Conservation (phyloP, 164 flowering plant species). For the Annona squamosa region DNA sequence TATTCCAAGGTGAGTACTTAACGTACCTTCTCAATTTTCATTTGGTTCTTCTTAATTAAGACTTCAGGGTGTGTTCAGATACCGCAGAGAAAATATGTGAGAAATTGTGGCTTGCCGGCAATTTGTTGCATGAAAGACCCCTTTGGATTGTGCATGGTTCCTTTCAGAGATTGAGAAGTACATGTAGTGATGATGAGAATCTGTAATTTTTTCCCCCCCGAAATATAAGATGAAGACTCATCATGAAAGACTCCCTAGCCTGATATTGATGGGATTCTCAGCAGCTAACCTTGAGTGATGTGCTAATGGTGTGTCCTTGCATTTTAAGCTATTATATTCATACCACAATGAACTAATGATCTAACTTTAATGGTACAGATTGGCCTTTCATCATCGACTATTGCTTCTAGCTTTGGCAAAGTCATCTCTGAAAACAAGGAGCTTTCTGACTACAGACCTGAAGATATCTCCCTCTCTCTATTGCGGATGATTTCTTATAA, state of each 20-base stretch:
- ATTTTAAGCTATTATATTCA: neutral
- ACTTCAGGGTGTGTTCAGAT: neutral
- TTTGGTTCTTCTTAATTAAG: neutral
- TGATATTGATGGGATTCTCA: too few species aligned
- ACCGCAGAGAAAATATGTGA: neutral
- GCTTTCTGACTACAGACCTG: slow-evolving; percentile 89
- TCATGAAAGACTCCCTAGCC: too few species aligned
- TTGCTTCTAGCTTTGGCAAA: slow-evolving; percentile 99
- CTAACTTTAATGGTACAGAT: slow-evolving; percentile 37
- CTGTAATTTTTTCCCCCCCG: too few species aligned
- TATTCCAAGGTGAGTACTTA: slow-evolving; percentile 57
- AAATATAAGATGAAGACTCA: too few species aligned
- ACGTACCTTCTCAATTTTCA: neutral
- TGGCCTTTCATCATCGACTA: slow-evolving; percentile 93
- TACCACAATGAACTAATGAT: neutral
- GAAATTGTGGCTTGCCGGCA: too few species aligned
- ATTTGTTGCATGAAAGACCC: too few species aligned
- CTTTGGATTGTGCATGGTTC: too few species aligned
- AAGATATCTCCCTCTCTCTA: slow-evolving; percentile 94
- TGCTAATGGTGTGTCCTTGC: too few species aligned
- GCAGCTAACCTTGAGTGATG: too few species aligned
- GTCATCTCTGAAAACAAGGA: slow-evolving; percentile 84
- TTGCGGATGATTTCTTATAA: slow-evolving; percentile 97
- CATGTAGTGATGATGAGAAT: too few species aligned
- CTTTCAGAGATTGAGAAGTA: too few species aligned